Base-by-base conservation (phyloP, 257 asterid species). In the Marsdenia floribunda region DNA sequence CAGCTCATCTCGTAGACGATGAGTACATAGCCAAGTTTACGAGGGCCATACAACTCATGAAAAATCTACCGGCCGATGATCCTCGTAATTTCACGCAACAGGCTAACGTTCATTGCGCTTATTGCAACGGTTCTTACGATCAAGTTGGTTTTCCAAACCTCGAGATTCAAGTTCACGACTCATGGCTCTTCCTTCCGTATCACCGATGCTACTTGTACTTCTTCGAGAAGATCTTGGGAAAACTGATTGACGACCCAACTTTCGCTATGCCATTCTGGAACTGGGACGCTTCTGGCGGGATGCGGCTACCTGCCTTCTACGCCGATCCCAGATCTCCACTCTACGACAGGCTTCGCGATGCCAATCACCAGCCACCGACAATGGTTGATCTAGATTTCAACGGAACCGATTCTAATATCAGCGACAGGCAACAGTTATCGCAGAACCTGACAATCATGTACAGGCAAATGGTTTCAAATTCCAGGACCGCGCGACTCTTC, bases 221-320 rank as follows among this genome's bases (percentile, higher is more conserved):
- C 85, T 93, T 86, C 29, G 98, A 93, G 66, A 80, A 86, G 58
- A 93, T 90, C 10, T 66, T 87, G 53, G 96, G 86, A 0, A 93
- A 87, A 53, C 16, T 93, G 0, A 86, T 93, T n/a, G 76, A 87
- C 49, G 97, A 93, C 13, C 96, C 97, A 2, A 82, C 83, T 37
- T 93, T 93, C 59, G 84, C 87, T 1, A 87, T 93, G 81, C 97
- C 98, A 4, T 93, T 75, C 42, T 93, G 98, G 98, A 90, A 89
- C 78, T 92, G 89, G 87, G 98, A 92, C 24, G 76, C 88, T 2
- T 89, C 93, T 0, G 88, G 70, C 0, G 98, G 98, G 35, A 90
- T 90, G 98, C 33, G 26, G 0, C 58, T 93, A 6, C 98, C 97
- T 0, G 14, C 75, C 5, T 73, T 87, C 7, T 93, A 93, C 70